Evolutionary conservation across 352 stramenopile genomes (phyloP), one percentile per base, ranked within the genome.

Genomic region (Phytophthora brassicae): DNA sequence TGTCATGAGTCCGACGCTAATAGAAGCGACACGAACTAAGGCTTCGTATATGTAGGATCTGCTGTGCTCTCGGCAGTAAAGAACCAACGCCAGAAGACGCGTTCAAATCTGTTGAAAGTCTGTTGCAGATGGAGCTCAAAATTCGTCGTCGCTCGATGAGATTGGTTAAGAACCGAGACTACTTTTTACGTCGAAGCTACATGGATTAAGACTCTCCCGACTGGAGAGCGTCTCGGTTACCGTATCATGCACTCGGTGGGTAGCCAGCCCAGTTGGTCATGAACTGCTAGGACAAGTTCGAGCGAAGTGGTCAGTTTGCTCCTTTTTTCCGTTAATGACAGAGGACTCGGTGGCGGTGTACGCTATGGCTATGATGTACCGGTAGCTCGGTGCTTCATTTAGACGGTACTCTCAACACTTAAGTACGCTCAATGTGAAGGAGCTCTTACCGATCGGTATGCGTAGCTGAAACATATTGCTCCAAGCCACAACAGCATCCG

Each of bases 141-240:
- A 19, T 70, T 14, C 68, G 59, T 38, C 51, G 70, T 2, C 54
- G 57, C 13, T 71, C 56, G 14, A 63, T 61, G 20, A 45, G 64
- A 0, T 38, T 71, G 0, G 42, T 68, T 28, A 68, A 68, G 52
- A 71, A 75, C 56, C 79, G 76, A 17, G 79, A 88, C 64, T 73
- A 81, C 44, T 72, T 88, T n/a, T 11, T 86, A 77, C 60, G 65
- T 88, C 44, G 72, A 88, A 46, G 68, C 71, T 36, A 80, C 69
- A 7, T 75, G 79, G 0, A 53, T 84, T 38, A 72, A 68, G 0
- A 42, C 24, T 0, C 46, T 78, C 0, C 22, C 53, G 0, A 75
- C 55, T 42, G 72, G 69, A 29, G 67, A 82, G 39, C 67, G 64
- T 22, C 48, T 85, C 3, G 72, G 73, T 26, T 81, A 80, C 61